A percentile compares a stretch with the other conserved stretches of the same genome.
phyloP scores from a whole-genome alignment of 345 rosid species.

The Punica granatum region DNA sequence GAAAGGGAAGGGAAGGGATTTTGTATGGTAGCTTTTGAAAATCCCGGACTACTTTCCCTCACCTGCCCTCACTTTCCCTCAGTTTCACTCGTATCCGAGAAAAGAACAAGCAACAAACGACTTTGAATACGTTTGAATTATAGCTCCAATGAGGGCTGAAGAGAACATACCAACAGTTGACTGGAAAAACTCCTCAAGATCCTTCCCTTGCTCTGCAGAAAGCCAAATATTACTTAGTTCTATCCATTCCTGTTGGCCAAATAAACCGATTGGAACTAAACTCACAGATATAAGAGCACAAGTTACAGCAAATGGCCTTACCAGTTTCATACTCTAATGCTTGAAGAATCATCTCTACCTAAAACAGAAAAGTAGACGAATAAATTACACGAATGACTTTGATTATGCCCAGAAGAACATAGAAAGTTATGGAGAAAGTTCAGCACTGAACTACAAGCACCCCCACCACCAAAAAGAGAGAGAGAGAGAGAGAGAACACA shows the following conservation, averaged over 20 bases:
- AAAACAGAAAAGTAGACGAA: background rate
- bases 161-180: constrained; percentile 69
- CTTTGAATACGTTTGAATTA: background rate
- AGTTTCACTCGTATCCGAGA: too few relatives aligned
- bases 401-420: background rate
- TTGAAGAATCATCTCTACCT: constrained; percentile 98
- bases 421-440: background rate
- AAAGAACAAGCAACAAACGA: too few relatives aligned
- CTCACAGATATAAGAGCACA: background rate
- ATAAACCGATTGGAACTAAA: background rate
- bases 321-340: constrained; percentile 93
- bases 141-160: background rate
- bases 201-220: constrained; percentile 76
- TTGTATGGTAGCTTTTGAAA: too few relatives aligned
- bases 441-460: background rate
- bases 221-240: constrained; percentile 10
- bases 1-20: too few relatives aligned
- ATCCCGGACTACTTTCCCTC: too few relatives aligned
- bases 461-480: background rate
- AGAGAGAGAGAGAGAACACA: too few relatives aligned
- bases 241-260: background rate
- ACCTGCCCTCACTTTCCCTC: too few relatives aligned
- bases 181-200: constrained; percentile 84
- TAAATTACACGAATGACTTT: background rate
- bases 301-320: constrained; percentile 16